phyloP scores from a whole-genome alignment of 1,284 basidiomycete species.

The Puccinia triticina region DNA sequence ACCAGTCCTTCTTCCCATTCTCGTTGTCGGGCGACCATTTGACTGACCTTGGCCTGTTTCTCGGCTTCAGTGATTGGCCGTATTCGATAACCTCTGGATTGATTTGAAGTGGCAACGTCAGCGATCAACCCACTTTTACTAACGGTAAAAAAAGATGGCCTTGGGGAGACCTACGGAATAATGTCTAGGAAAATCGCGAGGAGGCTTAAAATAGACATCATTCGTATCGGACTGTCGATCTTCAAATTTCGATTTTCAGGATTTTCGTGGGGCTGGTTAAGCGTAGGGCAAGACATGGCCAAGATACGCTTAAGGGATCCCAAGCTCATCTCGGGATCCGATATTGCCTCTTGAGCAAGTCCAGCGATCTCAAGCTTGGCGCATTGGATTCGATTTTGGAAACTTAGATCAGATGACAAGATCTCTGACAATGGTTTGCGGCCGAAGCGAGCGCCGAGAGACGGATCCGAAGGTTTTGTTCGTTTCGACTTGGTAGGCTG shows the following conservation, averaged over 20 bases:
- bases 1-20: slow-evolving; percentile 98
- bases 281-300: slow-evolving; percentile 31
- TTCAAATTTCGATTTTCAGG: slow-evolving; percentile 49
- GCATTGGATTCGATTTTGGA: slow-evolving; percentile 57
- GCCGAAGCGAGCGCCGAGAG: slow-evolving; percentile 45
- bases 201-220: slow-evolving; percentile 84
- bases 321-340: slow-evolving; percentile 53
- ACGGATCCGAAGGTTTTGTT: slow-evolving; percentile 11
- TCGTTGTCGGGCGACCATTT: slow-evolving; percentile 83
- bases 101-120: neutral
- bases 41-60: slow-evolving; percentile 88
- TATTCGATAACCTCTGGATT: slow-evolving; percentile 66
- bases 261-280: slow-evolving; percentile 31
- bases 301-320: slow-evolving; percentile 43
- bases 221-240: slow-evolving; percentile 82
- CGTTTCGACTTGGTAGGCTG: neutral
- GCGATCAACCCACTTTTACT: neutral
- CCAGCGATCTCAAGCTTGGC: slow-evolving; percentile 50
- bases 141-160: neutral
- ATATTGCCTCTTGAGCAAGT: slow-evolving; percentile 52
- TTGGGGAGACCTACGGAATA: slow-evolving; percentile 69
- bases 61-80: slow-evolving; percentile 86
- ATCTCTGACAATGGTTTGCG: slow-evolving; percentile 38
- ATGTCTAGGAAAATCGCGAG: slow-evolving; percentile 94
- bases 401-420: slow-evolving; percentile 52